These are phyloP conservation scores for Gossypium bickii DNA, from an alignment of 345 rosid genomes.

Conservation along the genomic window DNA sequence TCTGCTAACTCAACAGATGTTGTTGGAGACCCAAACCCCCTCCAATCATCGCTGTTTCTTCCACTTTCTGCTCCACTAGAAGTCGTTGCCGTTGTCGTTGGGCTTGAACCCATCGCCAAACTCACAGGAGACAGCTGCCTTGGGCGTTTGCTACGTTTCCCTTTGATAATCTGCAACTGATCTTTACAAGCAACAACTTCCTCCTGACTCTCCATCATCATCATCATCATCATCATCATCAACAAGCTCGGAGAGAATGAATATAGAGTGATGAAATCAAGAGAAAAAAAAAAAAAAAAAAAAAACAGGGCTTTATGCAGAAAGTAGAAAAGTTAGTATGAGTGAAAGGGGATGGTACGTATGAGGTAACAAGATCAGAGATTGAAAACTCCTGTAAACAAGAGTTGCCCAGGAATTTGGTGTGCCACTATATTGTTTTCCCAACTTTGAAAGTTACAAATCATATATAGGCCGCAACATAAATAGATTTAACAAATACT, in stretches of 20 bases:
- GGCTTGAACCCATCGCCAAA: constrained; percentile 29
- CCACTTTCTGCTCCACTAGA: constrained; percentile 15
- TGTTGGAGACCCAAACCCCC: constrained; percentile 17
- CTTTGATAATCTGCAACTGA: constrained; percentile 38
- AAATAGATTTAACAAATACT: neutral
- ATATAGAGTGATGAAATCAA: neutral
- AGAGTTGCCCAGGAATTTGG: constrained; percentile 1
- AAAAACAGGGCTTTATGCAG: no score
- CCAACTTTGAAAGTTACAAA: constrained; percentile 29
- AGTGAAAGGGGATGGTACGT: no score
- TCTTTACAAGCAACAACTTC: constrained; percentile 21
- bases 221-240: constrained; percentile 1
- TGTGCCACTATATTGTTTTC: constrained; percentile 41
- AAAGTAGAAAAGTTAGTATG: no score
- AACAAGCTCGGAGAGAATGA: neutral
- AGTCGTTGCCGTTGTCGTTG: constrained; percentile 7
- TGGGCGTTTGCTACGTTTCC: constrained; percentile 73
- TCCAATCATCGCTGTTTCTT: constrained; percentile 20
- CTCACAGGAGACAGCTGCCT: constrained; percentile 46
- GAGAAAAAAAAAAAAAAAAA: no score
- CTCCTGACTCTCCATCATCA: constrained; percentile 35
- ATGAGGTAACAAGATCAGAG: neutral
- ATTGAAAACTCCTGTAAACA: constrained; percentile 15
- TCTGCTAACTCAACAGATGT: constrained; percentile 27
- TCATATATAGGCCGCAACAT: neutral